phyloP scores from a whole-genome alignment of 192 early-diverging fungal species.

The Funneliformis mosseae region DNA sequence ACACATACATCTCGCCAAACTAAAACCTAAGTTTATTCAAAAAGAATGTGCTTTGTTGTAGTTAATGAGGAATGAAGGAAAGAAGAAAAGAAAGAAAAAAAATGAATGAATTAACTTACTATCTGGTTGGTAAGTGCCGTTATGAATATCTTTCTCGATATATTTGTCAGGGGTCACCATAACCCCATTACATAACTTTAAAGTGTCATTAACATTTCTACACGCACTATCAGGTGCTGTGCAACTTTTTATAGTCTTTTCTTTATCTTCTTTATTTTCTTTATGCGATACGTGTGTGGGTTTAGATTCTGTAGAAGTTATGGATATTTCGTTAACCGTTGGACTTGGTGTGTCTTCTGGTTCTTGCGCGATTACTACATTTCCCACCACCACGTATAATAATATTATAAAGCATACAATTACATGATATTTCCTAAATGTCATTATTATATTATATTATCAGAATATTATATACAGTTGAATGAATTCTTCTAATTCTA shows the following conservation, averaged over 20 bases:
- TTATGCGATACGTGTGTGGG: not conserved
- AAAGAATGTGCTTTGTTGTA: not conserved
- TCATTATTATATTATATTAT: not conserved
- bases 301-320: not conserved
- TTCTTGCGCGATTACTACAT: not conserved
- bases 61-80: not conserved
- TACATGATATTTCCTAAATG: not conserved
- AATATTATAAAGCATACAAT: not conserved
- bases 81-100: not conserved
- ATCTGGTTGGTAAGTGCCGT: not conserved
- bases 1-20: not conserved
- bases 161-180: not conserved
- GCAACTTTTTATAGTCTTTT: not conserved
- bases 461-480: too few species aligned
- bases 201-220: not conserved
- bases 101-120: not conserved
- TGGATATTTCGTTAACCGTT: not conserved
- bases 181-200: not conserved
- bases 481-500: too few species aligned
- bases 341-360: too few species aligned
- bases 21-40: not conserved
- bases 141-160: not conserved
- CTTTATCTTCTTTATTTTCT: not conserved
- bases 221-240: not conserved
- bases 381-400: not conserved